Conservation (phyloP, 257 asterid species). For the Knoxia roxburghii region DNA sequence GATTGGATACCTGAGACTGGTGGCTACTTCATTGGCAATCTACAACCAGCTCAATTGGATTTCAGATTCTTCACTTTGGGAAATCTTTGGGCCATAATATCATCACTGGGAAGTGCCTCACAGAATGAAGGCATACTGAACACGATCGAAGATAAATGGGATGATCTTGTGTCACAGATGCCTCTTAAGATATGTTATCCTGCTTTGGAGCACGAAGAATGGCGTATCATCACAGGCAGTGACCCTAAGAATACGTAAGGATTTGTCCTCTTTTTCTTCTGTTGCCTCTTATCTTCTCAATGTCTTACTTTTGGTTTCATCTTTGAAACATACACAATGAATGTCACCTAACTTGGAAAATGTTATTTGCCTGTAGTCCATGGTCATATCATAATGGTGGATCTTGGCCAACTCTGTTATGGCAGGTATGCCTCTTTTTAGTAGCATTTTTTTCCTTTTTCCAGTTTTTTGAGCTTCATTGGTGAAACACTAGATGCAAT, state of each 20-base stretch:
- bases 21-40: conserved; percentile 37
- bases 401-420: conserved; percentile 44
- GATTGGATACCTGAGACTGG: conserved; percentile 40
- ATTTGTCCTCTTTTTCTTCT: neutral
- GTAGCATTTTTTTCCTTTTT: neutral
- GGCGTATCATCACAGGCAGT: conserved; percentile 42
- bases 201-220: conserved; percentile 36
- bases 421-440: conserved; percentile 33
- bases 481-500: neutral
- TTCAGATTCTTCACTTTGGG: conserved; percentile 41
- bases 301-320: neutral
- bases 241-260: conserved; percentile 48
- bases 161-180: conserved; percentile 34
- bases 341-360: neutral
- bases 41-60: conserved; percentile 50
- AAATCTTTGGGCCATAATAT: conserved; percentile 39
- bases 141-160: conserved; percentile 38
- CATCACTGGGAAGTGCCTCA: conserved; percentile 29
- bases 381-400: conserved; percentile 49
- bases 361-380: conserved; percentile 25
- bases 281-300: neutral
- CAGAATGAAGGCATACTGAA: conserved; percentile 35
- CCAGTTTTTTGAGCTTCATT: neutral
- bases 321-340: neutral
- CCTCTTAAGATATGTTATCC: conserved; percentile 44